phyloP scores from a whole-genome alignment of 148 eudicot species.

The Amaranthus hypochondriacus region DNA sequence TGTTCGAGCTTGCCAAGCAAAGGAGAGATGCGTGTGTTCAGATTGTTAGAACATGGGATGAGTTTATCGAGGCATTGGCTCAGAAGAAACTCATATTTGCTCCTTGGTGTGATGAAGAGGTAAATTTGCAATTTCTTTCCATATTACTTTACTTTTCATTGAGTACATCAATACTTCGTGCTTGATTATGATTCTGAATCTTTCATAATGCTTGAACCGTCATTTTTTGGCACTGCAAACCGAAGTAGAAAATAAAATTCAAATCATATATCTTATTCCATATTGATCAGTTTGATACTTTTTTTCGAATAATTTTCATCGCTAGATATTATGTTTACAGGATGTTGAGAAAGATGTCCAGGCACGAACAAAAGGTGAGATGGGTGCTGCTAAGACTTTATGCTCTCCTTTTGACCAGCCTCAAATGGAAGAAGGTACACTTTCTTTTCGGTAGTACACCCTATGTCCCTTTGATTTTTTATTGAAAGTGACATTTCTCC shows the following conservation, averaged over 20 bases:
- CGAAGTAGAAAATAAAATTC: too few relatives aligned
- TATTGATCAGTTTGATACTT: too few relatives aligned
- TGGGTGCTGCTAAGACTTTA: conserved; percentile 88
- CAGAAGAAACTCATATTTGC: conserved; percentile 91
- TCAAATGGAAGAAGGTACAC: conserved; percentile 63
- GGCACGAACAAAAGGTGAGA: conserved; percentile 86
- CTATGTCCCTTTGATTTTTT: background rate
- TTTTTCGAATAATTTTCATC: too few relatives aligned
- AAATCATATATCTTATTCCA: too few relatives aligned
- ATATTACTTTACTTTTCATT: background rate
- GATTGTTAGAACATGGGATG: conserved; percentile 82
- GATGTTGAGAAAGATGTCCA: conserved; percentile 96
- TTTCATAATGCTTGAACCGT: too few relatives aligned
- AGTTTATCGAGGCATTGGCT: conserved; percentile 73
- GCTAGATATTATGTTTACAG: conserved; percentile 23
- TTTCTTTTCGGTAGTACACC: too few relatives aligned
- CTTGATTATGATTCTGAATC: too few relatives aligned
- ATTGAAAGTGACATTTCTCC: background rate
- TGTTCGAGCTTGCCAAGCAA: conserved; percentile 66
- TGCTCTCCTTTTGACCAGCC: conserved; percentile 98
- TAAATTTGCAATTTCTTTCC: conserved; percentile 21
- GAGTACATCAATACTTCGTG: too few relatives aligned
- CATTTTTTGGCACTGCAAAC: too few relatives aligned
- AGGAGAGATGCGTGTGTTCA: conserved; percentile 80
- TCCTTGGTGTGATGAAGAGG: conserved; percentile 99